These are phyloP conservation scores for Polyporus arcularius DNA, from an alignment of 768 basidiomycete genomes.

Conservation along the genomic window DNA sequence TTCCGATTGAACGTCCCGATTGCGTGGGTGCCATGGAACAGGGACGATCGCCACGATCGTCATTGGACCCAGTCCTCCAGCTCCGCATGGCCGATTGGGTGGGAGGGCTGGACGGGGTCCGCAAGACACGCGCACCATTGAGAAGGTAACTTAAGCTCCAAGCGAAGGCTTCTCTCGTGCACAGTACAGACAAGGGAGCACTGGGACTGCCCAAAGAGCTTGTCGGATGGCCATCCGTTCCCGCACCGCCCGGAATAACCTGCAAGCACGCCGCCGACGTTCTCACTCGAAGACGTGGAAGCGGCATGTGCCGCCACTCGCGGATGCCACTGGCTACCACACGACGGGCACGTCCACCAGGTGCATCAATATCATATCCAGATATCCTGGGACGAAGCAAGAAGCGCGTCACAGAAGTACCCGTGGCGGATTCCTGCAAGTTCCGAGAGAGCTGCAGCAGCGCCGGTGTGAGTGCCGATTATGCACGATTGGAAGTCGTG, in stretches of 20 bases:
- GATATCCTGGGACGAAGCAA: no score
- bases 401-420: no score
- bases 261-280: not conserved
- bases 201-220: not conserved
- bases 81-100: not conserved
- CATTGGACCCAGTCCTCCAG: not conserved
- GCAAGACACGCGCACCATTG: not conserved
- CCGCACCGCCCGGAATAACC: not conserved
- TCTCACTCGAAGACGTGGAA: not conserved
- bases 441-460: not conserved
- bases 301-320: not conserved
- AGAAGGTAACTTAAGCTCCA: slow-evolving; percentile 15
- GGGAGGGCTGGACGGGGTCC: not conserved
- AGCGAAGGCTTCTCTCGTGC: slow-evolving; percentile 12
- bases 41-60: not conserved
- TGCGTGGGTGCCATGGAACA: no score
- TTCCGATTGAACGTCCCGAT: no score
- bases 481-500: not conserved
- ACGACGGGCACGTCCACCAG: not conserved
- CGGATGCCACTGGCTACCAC: not conserved
- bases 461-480: not conserved
- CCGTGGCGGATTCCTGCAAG: no score
- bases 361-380: no score
- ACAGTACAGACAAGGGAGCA: not conserved
- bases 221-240: not conserved